Evolutionary conservation across 2,329 filamentous ascomycete species (phyloP).

Genomic region (Tolypocladium cylindrosporum): DNA sequence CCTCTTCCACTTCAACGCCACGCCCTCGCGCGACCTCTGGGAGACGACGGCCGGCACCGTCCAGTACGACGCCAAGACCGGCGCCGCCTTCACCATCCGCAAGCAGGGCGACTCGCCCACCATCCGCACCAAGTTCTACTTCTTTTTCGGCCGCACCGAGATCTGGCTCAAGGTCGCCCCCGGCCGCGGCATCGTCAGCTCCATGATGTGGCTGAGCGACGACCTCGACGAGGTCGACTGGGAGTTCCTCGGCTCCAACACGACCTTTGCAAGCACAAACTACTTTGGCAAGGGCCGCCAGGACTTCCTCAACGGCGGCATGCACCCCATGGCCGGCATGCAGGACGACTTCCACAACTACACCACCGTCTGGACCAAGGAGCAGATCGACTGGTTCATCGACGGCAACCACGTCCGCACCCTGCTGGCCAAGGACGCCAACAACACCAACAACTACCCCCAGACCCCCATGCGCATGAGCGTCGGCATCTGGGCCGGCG

Average conservation of each 20-base stretch:
- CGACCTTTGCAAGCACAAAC: conserved; percentile 56
- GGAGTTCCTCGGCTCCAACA: conserved; percentile 66
- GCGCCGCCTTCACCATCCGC: conserved; percentile 62
- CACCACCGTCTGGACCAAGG: conserved; percentile 62
- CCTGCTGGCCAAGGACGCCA: conserved; percentile 49
- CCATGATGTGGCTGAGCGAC: conserved; percentile 75
- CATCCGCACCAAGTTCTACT: conserved; percentile 69
- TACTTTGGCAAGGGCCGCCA: conserved; percentile 69
- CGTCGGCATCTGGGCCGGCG: conserved; percentile 56
- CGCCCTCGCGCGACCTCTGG: conserved; percentile 52
- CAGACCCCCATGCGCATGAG: conserved; percentile 68
- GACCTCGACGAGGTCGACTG: conserved; percentile 84
- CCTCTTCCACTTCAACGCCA: conserved; percentile 54
- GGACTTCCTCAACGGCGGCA: conserved; percentile 51
- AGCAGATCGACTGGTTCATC: conserved; percentile 57
- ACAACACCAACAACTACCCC: conserved; percentile 55
- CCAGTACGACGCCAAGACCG: conserved; percentile 48
- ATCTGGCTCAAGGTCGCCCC: conserved; percentile 66
- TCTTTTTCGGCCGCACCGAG: conserved; percentile 77
- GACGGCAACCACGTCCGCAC: conserved; percentile 58
- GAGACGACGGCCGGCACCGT: conserved; percentile 59
- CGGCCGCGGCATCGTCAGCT: conserved; percentile 68
- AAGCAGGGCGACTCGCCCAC: conserved; percentile 68
- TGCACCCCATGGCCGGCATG: conserved; percentile 44
- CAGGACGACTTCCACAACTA: conserved; percentile 63